These are phyloP conservation scores for Lophiostoma macrostomum DNA, from an alignment of 495 filamentous ascomycete species.

Conservation along the genomic window DNA sequence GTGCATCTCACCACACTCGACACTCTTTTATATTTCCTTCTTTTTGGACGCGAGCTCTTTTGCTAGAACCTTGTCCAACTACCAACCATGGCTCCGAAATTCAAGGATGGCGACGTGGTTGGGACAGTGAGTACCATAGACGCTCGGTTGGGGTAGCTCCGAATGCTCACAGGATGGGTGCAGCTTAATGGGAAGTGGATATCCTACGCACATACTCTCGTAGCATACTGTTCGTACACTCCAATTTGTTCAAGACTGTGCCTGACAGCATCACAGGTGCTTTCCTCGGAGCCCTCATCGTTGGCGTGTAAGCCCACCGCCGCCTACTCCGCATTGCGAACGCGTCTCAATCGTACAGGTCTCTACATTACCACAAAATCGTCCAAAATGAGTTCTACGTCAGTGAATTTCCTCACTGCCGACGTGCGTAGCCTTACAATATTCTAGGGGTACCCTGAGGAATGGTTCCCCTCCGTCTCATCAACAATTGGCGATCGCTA, in stretches of 20 bases:
- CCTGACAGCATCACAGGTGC: constrained; percentile 53
- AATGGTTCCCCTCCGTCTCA: constrained; percentile 99
- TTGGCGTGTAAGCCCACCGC: constrained; percentile 58
- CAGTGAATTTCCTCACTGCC: constrained; percentile 25
- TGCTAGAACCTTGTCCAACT: constrained; percentile 23
- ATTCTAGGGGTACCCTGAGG: constrained; percentile 76
- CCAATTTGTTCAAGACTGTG: background rate
- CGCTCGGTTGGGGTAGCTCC: constrained; percentile 28
- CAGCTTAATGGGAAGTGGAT: constrained; percentile 90
- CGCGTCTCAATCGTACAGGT: constrained; percentile 37
- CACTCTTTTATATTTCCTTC: constrained; percentile 39
- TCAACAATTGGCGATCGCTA: constrained; percentile 98
- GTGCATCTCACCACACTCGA: constrained; percentile 1
- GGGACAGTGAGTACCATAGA: constrained; percentile 56
- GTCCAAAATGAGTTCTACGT: constrained; percentile 95
- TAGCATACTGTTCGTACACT: constrained; percentile 65
- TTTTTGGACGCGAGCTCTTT: constrained; percentile 21
- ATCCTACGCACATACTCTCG: constrained; percentile 77
- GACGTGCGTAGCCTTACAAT: background rate
- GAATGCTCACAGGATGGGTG: constrained; percentile 15
- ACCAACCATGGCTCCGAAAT: constrained; percentile 70
- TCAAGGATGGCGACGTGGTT: constrained; percentile 85
- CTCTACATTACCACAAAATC: constrained; percentile 92
- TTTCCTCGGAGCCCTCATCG: constrained; percentile 84
- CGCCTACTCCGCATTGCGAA: background rate